phyloP scores from a whole-genome alignment of 176 grass and related monocot species.

The Aegilops longissima region DNA sequence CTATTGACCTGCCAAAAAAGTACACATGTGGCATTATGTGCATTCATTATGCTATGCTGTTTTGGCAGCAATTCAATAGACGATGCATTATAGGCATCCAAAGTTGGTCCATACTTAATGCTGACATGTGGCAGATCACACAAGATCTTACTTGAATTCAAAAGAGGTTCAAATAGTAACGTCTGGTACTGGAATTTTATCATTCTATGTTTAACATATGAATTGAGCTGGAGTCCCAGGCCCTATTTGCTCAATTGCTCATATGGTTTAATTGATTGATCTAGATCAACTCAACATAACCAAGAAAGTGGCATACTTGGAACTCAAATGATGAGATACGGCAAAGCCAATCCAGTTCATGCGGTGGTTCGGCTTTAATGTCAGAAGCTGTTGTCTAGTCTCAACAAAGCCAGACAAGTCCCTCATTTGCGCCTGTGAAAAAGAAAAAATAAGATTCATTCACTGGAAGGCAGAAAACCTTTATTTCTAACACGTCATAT shows the following conservation, averaged over 20 bases:
- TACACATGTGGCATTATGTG: background rate
- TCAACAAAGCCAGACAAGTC: slow-evolving; percentile 97
- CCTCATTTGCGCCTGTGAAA: slow-evolving; percentile 92
- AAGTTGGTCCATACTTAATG: background rate
- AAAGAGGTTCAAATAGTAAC: background rate
- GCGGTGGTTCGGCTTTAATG: slow-evolving; percentile 92
- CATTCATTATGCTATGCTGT: slow-evolving; percentile 19
- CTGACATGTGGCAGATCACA: background rate
- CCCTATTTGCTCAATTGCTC: background rate
- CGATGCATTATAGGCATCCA: slow-evolving; percentile 6
- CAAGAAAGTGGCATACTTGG: slow-evolving; percentile 67
- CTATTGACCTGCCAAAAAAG: background rate
- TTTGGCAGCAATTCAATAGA: background rate
- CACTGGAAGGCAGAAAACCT: slow-evolving; percentile 24
- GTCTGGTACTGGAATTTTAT: background rate
- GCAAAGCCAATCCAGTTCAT: slow-evolving; percentile 99
- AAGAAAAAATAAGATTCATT: slow-evolving; percentile 5
- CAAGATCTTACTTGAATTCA: background rate
- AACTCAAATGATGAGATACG: slow-evolving; percentile 92
- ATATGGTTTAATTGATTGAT: background rate
- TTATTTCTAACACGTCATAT: background rate
- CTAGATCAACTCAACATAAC: background rate
- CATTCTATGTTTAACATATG: background rate
- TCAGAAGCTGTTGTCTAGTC: slow-evolving; percentile 92
- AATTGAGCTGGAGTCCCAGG: background rate